Base-by-base conservation (phyloP, 257 asterid species). In the Henckelia pumila region DNA sequence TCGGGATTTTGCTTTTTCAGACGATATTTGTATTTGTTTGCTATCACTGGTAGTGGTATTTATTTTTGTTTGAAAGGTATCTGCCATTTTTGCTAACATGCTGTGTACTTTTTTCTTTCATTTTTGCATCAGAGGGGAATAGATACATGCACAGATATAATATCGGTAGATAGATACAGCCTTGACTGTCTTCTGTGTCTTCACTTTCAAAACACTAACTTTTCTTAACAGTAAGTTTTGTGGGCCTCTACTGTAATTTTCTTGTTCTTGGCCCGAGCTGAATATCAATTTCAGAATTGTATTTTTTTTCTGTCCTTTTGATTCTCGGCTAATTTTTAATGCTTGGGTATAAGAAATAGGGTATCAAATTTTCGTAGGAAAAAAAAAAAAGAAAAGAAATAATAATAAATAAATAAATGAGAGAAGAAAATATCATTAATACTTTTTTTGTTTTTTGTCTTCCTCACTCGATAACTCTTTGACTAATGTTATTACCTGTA, bases 1-100 rank as follows among this genome's bases (percentile, higher is more conserved):
- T 75, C 70, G 75, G 52, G 52, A 72, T 23, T 66, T 71, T 37
- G 35, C 56, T 68, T 30, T 76, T 69, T 49, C 64, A 61, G 63
- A 29, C 9, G 72, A 76, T 77, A 71, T 63, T 64, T 52, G 29
- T 65, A 50, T 37, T 70, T 71, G 59, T 37, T 70, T 71, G 59
- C 64, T 73, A 60, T 62, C 61, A 58, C 63, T 71, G 68, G 71
- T 61, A 64, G 6, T 68, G 56, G 75, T 56, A 70, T 79, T 70
- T 71, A 61, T 17, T 76, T 70, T 76, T 70, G 80, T 76, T 53
- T 76, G 77, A 73, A 73, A 79, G 72, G 72, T 73, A 73, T 61
- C 81, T 72, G 77, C 79, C 85, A 82, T 33, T 71, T 79, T 79
- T 77, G 76, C 79, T 73, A 53, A 53, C 71, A 75, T 79, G 75